Evolutionary conservation across 805 yeast genomes (phyloP), one percentile per base, ranked within the genome.

Genomic region (Starmerella roubikii): DNA sequence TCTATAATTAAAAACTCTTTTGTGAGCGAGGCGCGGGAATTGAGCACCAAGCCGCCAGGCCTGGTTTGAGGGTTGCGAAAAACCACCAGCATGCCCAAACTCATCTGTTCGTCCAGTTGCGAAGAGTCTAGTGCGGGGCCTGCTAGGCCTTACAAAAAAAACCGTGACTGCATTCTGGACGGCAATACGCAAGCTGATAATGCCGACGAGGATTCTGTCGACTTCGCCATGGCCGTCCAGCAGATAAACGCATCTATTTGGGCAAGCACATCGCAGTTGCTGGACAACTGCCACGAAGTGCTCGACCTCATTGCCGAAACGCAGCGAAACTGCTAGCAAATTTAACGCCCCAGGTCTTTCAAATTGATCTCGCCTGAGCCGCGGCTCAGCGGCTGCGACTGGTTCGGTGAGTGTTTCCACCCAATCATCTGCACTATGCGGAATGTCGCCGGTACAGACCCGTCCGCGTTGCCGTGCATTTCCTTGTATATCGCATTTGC

Each of bases 381-480:
- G 46, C 93, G 64, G 35, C 68, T 68, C 42, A 80, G 66, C 1
- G 93, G 88, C 53, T 76, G 63, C 3, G 86, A 84, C 54, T 80
- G 83, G 35, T 59, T 54, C 6, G 71, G 71, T 39, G 81, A 69
- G 47, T 76, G 74, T 55, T 80, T 83, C 94, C 94, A 83, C 3
- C 93, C 94, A 54, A 83, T 79, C 84, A 82, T 77, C 54, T 77
- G 78, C 20, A 82, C 72, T 38, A 83, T 71, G 44, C 83, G 63
- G 59, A 72, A 83, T 0, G 93, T 82, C 9, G 83, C 85, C 1
- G 93, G 93, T n/a, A 82, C 55, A 0, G 73, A 61, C 3, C 61
- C 62, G 42, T 71, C 81, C 5, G 55, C 55, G 34, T 76, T 78
- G 2, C 84, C 85, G 54, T 83, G 88, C 55, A 83, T 61, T 5